Percentiles rank a stretch among this genome's conserved stretches.
Conservation (phyloP, 2,329 filamentous ascomycete species). For the Colletotrichum tropicicola region DNA sequence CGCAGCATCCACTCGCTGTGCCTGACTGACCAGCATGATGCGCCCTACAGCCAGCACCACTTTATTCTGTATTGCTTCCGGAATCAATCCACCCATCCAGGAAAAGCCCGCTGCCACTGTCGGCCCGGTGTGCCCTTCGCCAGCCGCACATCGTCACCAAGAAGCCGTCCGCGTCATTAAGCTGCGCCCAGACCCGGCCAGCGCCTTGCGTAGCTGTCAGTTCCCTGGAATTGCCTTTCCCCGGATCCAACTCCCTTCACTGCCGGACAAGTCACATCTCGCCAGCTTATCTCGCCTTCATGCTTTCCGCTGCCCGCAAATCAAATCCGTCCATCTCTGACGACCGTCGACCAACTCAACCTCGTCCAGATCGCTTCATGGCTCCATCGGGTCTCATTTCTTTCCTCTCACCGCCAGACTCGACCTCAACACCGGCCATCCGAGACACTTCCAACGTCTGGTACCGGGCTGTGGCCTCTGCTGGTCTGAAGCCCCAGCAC, state of each 20-base stretch:
- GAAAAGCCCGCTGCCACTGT: neutral
- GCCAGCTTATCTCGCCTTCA: conserved; percentile 12
- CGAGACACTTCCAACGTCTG: conserved; percentile 5
- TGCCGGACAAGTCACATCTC: conserved; percentile 22
- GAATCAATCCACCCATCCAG: neutral
- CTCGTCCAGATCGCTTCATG: neutral
- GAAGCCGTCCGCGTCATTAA: conserved; percentile 1
- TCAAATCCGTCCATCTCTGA: conserved; percentile 1
- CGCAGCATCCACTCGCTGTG: neutral
- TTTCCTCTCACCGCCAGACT: conserved; percentile 19
- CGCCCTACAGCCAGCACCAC: no score
- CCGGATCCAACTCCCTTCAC: conserved; percentile 12
- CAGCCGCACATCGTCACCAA: neutral
- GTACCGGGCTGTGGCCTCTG: neutral
- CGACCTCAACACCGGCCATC: conserved; percentile 7
- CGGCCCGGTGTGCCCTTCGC: neutral
- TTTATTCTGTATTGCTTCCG: neutral
- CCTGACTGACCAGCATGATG: no score
- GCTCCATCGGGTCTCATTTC: neutral
- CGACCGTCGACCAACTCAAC: neutral
- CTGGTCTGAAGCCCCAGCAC: neutral
- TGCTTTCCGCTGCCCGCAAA: conserved; percentile 12
- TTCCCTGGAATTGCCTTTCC: conserved; percentile 14
- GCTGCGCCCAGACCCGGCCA: conserved; percentile 13
- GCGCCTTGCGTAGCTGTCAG: conserved; percentile 5